Percentiles rank a stretch among this genome's conserved stretches.
Evolutionary conservation across 2,329 filamentous ascomycete species (phyloP).

Genomic region (Ceratocystis cacaofunesta): DNA sequence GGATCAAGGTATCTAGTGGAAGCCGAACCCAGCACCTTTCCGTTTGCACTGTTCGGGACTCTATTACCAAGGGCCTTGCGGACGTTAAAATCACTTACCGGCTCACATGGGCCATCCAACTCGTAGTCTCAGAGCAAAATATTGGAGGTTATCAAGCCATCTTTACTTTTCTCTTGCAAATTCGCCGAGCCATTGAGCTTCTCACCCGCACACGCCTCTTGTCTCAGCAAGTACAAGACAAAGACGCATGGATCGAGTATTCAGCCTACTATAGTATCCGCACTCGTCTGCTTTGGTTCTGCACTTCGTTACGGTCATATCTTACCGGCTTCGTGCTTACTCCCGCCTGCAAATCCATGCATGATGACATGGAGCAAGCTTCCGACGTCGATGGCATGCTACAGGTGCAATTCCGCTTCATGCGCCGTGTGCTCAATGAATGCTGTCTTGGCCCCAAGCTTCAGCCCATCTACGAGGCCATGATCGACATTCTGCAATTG

Average conservation of each 20-base stretch:
- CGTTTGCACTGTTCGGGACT: constrained; percentile 35
- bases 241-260: constrained; percentile 28
- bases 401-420: constrained; percentile 47
- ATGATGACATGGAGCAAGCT: constrained; percentile 40
- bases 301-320: constrained; percentile 59
- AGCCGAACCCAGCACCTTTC: constrained; percentile 28
- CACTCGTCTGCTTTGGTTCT: constrained; percentile 62
- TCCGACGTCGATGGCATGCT: constrained; percentile 74
- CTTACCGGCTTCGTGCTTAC: constrained; percentile 58
- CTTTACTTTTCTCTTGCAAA: constrained; percentile 63
- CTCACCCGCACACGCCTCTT: constrained; percentile 42
- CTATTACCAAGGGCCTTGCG: constrained; percentile 42
- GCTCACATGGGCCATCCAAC: constrained; percentile 50
- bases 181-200: constrained; percentile 53
- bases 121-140: constrained; percentile 55
- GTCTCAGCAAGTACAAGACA: constrained; percentile 27
- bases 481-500: constrained; percentile 65
- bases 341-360: constrained; percentile 43
- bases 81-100: constrained; percentile 52
- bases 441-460: constrained; percentile 56
- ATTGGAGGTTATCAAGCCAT: constrained; percentile 54
- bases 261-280: constrained; percentile 46
- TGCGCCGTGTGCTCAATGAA: constrained; percentile 48
- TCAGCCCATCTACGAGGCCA: constrained; percentile 52
- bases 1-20: constrained; percentile 44